Evolutionary conservation across 169 alveolate genomes (phyloP).

Genomic region (Theileria parva): DNA sequence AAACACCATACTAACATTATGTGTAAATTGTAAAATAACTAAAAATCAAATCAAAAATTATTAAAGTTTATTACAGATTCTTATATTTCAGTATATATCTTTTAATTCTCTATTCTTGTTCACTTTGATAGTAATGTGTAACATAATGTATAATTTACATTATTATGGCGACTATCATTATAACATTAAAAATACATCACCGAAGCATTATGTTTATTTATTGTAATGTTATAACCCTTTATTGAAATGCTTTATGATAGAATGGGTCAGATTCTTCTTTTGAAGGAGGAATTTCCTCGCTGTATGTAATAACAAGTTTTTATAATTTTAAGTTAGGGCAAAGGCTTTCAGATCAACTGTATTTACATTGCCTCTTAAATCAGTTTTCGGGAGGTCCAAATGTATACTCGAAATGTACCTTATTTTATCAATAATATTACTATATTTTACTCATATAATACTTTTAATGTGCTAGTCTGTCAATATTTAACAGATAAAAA

Average conservation of each 20-base stretch:
- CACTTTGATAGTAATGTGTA: background rate
- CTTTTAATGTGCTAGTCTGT: background rate
- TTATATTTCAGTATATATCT: too few relatives aligned
- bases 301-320: conserved; percentile 11
- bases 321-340: conserved; percentile 19
- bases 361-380: conserved; percentile 26
- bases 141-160: background rate
- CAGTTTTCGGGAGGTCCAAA: conserved; percentile 22
- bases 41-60: too few relatives aligned
- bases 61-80: too few relatives aligned
- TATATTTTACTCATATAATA: background rate
- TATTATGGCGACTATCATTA: background rate
- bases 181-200: background rate
- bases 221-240: background rate
- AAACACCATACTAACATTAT: too few relatives aligned
- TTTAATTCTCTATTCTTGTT: background rate
- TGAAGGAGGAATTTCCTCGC: conserved; percentile 24
- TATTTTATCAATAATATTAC: background rate
- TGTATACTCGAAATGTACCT: conserved; percentile 37
- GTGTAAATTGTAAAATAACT: too few relatives aligned
- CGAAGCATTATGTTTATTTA: background rate
- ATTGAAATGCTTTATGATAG: conserved; percentile 21
- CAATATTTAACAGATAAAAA: background rate
- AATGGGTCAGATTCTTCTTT: conserved; percentile 1
- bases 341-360: conserved; percentile 20